phyloP scores from a whole-genome alignment of 768 basidiomycete species.

The Panaeolus papilionaceus region DNA sequence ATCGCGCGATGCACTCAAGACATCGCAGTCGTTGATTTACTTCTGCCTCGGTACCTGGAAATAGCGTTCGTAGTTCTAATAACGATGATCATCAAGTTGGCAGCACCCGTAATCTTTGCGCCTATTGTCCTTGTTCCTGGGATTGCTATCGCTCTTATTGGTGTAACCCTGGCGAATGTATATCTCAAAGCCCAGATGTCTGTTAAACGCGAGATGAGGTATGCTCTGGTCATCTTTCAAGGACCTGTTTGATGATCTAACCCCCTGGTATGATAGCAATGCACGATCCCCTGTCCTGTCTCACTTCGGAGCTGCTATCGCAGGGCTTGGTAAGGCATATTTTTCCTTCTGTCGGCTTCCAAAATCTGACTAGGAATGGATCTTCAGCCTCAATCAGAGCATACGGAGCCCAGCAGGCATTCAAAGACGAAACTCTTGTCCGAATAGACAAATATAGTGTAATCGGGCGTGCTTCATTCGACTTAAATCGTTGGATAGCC shows the following conservation, averaged over 20 bases:
- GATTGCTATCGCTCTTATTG: conserved; percentile 44
- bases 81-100: conserved; percentile 46
- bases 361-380: background rate
- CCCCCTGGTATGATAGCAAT: conserved; percentile 22
- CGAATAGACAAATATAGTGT: conserved; percentile 59
- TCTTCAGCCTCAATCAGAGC: conserved; percentile 62
- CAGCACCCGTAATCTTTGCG: conserved; percentile 47
- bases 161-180: conserved; percentile 45
- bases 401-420: conserved; percentile 60
- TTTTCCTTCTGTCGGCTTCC: background rate
- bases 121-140: conserved; percentile 51
- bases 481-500: conserved; percentile 49
- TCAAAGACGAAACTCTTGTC: conserved; percentile 47
- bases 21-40: conserved; percentile 54
- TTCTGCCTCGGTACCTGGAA: conserved; percentile 37
- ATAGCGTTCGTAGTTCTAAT: conserved; percentile 35
- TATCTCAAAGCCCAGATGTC: conserved; percentile 50
- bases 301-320: conserved; percentile 45
- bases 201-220: conserved; percentile 48
- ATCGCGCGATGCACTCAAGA: conserved; percentile 30
- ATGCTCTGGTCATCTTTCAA: conserved; percentile 23
- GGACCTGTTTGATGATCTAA: conserved; percentile 12
- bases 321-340: conserved; percentile 50
- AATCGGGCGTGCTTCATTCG: conserved; percentile 51
- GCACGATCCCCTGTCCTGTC: conserved; percentile 29